Evolutionary conservation across 129 eudicot genomes (phyloP).

Genomic region (Solidago caesia): DNA sequence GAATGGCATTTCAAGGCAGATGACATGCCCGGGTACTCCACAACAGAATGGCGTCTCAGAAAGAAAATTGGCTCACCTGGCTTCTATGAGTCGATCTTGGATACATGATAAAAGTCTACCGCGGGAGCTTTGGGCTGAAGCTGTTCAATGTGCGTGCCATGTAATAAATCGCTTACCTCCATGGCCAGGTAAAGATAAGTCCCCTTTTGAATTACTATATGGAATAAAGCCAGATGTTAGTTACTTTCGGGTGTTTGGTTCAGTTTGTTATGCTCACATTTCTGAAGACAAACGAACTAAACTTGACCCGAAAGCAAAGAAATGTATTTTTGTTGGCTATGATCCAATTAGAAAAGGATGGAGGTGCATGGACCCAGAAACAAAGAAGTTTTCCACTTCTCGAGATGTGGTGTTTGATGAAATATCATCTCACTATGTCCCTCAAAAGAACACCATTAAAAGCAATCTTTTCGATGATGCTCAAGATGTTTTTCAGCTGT

Average conservation of each 20-base stretch:
- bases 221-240: not conserved
- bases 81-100: conserved; percentile 4
- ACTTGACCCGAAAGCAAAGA: not conserved
- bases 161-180: conserved; percentile 26
- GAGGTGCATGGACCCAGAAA: conserved; percentile 1
- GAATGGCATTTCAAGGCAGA: not conserved
- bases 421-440: not conserved
- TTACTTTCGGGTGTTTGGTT: conserved; percentile 15
- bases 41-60: not conserved
- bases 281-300: not conserved
- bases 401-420: conserved; percentile 16
- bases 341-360: conserved; percentile 6
- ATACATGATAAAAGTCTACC: conserved; percentile 24
- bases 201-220: not conserved
- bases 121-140: conserved; percentile 30
- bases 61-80: not conserved
- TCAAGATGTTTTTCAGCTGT: no score
- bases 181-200: conserved; percentile 17
- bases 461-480: no score
- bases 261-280: conserved; percentile 17
- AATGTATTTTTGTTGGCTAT: not conserved
- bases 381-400: conserved; percentile 1
- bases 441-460: no score
- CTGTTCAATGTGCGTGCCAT: conserved; percentile 16
- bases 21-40: conserved; percentile 9